Evolutionary conservation across 441 rosid species (phyloP), one percentile per base, ranked within the genome.

Genomic region (Euphorbia schlechtendalii): DNA sequence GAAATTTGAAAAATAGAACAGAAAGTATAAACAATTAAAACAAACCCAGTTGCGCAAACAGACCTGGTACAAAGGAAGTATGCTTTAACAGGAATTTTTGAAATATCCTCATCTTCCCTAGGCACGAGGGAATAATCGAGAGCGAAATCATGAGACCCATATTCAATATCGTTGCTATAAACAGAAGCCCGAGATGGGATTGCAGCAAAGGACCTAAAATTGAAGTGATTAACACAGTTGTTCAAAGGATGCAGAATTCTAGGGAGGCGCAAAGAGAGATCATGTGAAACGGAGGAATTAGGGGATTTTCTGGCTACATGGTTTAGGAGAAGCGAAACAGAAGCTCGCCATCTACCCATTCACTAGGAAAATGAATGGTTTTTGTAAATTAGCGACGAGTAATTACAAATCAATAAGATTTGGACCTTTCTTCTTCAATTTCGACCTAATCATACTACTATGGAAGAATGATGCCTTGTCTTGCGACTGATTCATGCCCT

Each of bases 331-430:
- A 81, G 73, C 70, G 82, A 74, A 77, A 83, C 67, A 58, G 81
- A 69, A 45, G 76, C 77, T 70, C 89, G 80, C 96, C 94, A 86
- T 88, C 85, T 77, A 78, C 96, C 92, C 96, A 86, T 92, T 84
- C 86, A 80, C 77, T 59, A 55, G 5, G 38, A 12, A 61, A 59
- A 43, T 45, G 27, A 38, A 32, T 9, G 51, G 17, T 0, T 25
- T 4, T 67, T 20, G 18, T 36, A 4, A 17, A 21, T 21, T 3
- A 32, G 36, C 17, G 21, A 40, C 2, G 40, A 0, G 8, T 21
- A 24, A 13, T 27, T 55, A 15, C 2, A 13, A 25, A 55, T 25
- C 11, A 14, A 55, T 20, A 53, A 53, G 11, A 13, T 20, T 20
- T 3, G 56, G n/a, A 54, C 24, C 57, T 54, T 54, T 30, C 14